These are phyloP conservation scores for Pneumocystis murina DNA, from an alignment of 1,139 yeast genomes.

Conservation along the genomic window DNA sequence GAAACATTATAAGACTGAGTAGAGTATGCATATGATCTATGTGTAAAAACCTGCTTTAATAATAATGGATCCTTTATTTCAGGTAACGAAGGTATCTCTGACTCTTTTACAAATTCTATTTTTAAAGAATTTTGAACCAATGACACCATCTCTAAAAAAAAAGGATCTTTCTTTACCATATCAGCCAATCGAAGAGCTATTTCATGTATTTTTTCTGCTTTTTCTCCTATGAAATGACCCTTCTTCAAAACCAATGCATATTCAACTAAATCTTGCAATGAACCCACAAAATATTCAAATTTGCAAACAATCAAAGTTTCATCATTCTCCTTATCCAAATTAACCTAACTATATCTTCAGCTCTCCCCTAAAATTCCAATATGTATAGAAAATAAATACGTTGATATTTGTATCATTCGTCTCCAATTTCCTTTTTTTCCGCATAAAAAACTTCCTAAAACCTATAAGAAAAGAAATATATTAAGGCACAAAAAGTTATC, in stretches of 20 bases:
- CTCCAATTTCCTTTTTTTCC: not conserved
- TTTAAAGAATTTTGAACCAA: not conserved
- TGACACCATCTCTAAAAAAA: slow-evolving; percentile 19
- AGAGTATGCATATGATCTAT: slow-evolving; percentile 49
- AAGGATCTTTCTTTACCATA: not conserved
- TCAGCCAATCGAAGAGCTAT: not conserved
- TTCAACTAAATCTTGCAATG: not conserved
- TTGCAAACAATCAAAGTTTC: not conserved
- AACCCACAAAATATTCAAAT: not conserved
- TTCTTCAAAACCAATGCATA: not conserved
- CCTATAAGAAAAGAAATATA: not conserved
- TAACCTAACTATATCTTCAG: not conserved
- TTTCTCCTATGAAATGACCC: not conserved
- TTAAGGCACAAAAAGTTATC: not conserved
- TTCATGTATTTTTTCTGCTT: not conserved
- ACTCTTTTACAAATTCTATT: slow-evolving; percentile 3
- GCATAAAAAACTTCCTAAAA: not conserved
- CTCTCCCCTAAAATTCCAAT: not conserved
- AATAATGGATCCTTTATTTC: slow-evolving; percentile 44
- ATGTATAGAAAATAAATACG: not conserved
- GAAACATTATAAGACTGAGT: slow-evolving; percentile 1
- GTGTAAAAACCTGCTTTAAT: slow-evolving; percentile 61
- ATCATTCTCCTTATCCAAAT: not conserved
- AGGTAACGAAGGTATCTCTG: slow-evolving; percentile 53
- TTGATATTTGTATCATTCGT: not conserved